phyloP scores from a whole-genome alignment of 2,329 filamentous ascomycete species.

The Colletotrichum kahawae region DNA sequence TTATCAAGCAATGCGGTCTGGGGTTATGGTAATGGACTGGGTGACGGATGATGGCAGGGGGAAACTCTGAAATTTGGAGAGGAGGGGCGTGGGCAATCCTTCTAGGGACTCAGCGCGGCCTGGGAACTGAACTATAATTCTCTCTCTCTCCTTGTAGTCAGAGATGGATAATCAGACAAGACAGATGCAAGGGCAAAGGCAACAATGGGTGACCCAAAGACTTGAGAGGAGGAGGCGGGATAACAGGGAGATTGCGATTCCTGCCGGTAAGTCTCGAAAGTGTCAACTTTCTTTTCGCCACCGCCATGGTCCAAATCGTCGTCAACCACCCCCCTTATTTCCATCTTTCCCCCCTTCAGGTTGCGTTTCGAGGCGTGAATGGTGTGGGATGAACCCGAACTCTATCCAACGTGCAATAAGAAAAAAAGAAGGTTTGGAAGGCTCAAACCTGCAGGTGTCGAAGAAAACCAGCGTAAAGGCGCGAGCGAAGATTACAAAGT shows the following conservation, averaged over 20 bases:
- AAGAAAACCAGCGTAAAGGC: neutral
- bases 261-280: neutral
- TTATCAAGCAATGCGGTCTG: neutral
- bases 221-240: neutral
- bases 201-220: neutral
- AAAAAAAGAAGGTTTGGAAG: neutral
- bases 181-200: neutral
- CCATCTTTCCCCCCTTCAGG: neutral
- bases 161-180: neutral
- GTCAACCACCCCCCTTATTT: neutral
- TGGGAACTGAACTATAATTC: constrained; percentile 2
- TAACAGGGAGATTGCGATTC: neutral
- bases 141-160: neutral
- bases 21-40: neutral
- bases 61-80: neutral
- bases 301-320: neutral
- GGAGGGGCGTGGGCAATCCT: neutral
- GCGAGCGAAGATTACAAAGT: neutral
- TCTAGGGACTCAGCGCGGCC: neutral
- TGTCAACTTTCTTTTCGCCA: neutral
- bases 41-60: neutral
- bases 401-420: neutral
- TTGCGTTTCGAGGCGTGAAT: neutral
- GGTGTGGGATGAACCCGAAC: constrained; percentile 19
- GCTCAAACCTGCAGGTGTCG: neutral